phyloP scores from a whole-genome alignment of 106 monocot species.

The Dioscorea zingiberensis region DNA sequence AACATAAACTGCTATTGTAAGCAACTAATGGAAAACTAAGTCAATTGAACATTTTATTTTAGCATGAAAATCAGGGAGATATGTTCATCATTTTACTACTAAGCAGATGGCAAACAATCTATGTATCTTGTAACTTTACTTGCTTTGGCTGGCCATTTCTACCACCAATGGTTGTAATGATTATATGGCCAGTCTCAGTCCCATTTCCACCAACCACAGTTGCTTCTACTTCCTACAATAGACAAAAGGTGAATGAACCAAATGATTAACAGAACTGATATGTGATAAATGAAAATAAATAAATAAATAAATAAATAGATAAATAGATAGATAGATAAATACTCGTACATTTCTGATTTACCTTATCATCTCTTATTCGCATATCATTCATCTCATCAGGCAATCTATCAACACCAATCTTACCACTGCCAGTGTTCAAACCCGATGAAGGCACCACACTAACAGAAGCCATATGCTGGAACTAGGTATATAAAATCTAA shows the following conservation, averaged over 20 bases:
- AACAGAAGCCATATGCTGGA: slow-evolving; percentile 27
- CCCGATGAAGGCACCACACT: slow-evolving; percentile 29
- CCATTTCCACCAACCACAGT: slow-evolving; percentile 54
- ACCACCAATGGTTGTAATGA: slow-evolving; percentile 55
- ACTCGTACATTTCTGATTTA: slow-evolving; percentile 4
- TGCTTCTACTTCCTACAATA: slow-evolving; percentile 41
- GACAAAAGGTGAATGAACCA: background rate
- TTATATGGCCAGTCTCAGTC: slow-evolving; percentile 54
- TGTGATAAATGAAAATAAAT: too few relatives aligned
- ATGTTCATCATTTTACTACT: too few relatives aligned
- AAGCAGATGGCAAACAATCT: too few relatives aligned
- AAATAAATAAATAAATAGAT: too few relatives aligned
- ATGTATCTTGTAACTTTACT: slow-evolving; percentile 20
- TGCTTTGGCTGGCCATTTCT: slow-evolving; percentile 61
- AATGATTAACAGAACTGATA: too few relatives aligned
- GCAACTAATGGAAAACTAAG: too few relatives aligned
- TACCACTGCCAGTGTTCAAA: slow-evolving; percentile 16
- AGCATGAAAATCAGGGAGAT: too few relatives aligned
- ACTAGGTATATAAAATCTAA: slow-evolving; percentile 6
- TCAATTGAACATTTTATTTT: too few relatives aligned
- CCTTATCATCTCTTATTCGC: slow-evolving; percentile 58
- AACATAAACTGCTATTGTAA: too few relatives aligned
- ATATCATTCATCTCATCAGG: slow-evolving; percentile 52
- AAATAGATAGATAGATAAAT: too few relatives aligned
- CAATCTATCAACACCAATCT: slow-evolving; percentile 28